Evolutionary conservation across 176 grass and related monocot genomes (phyloP), one percentile per base, ranked within the genome.

Genomic region (Oryza meyeriana): DNA sequence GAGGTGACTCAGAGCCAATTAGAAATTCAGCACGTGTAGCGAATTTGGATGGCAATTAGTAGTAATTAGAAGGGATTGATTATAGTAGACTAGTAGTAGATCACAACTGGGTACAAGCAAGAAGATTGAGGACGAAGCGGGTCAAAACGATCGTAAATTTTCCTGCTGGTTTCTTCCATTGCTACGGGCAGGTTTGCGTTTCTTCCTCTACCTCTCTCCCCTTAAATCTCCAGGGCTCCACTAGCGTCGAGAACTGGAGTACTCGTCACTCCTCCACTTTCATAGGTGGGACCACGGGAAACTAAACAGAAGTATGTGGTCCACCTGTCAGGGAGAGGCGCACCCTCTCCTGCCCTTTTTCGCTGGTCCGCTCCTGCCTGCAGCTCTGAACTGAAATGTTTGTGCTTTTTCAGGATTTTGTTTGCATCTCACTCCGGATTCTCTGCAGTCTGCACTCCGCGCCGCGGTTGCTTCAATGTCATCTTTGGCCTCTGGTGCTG

Each of bases 21-120:
- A 25, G 67, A 47, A 16, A 24, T n/a, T 75, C 22, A 5, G 29
- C 75, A 78, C 80, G 86, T 27, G 32, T 70, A 45, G 11, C n/a
- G 4, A 14, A 42, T 27, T 11, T 18, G n/a, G n/a, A n/a, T n/a
- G n/a, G n/a, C n/a, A n/a, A n/a, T 48, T 3, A 22, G 14, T 4
- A 34, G 27, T 40, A 18, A 29, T 14, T 64, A 40, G 8, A 10
- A 9, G 12, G 25, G 18, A 75, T 30, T 31, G n/a, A n/a, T n/a
- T n/a, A n/a, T n/a, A n/a, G n/a, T n/a, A n/a, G n/a, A n/a, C n/a
- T n/a, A n/a, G n/a, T n/a, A n/a, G n/a, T n/a, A n/a, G n/a, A n/a
- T n/a, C n/a, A 10, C 40, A 10, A 45, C 47, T 50, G 33, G 66
- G 11, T 32, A 12, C 8, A 35, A 40, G 31, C 52, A 65, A 41